These are phyloP conservation scores for Fragosphaeria purpurea DNA, from an alignment of 2,329 filamentous ascomycete species.

Conservation along the genomic window DNA sequence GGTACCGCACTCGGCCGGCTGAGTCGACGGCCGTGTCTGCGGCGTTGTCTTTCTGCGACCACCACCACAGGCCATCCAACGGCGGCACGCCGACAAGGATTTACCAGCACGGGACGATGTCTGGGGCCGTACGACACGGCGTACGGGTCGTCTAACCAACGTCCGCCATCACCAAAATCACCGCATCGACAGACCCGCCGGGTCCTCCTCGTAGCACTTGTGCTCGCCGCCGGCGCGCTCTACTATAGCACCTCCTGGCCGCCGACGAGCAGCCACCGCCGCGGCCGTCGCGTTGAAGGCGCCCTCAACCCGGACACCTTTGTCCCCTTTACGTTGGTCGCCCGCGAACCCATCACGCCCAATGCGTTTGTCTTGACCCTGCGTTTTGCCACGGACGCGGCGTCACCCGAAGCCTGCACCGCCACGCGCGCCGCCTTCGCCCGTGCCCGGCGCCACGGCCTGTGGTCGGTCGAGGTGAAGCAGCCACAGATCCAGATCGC, in stretches of 20 bases:
- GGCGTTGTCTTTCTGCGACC: too few relatives aligned
- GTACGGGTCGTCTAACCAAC: too few relatives aligned
- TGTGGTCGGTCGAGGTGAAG: slow-evolving; percentile 88
- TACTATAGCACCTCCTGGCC: not conserved
- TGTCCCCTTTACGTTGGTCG: slow-evolving; percentile 53
- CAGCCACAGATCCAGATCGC: slow-evolving; percentile 92
- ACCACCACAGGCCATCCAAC: too few relatives aligned
- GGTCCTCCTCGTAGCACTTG: not conserved
- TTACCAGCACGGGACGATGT: too few relatives aligned
- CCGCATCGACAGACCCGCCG: too few relatives aligned
- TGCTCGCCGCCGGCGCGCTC: not conserved
- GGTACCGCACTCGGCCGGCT: not conserved
- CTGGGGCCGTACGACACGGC: too few relatives aligned
- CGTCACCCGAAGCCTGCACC: not conserved
- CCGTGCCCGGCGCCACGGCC: slow-evolving; percentile 47
- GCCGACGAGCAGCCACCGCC: slow-evolving; percentile 1
- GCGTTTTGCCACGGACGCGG: slow-evolving; percentile 24
- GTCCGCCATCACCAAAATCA: too few relatives aligned
- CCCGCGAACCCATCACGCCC: slow-evolving; percentile 52
- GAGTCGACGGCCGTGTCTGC: too few relatives aligned
- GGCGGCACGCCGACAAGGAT: too few relatives aligned
- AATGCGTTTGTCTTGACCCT: slow-evolving; percentile 62
- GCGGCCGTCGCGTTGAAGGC: not conserved
- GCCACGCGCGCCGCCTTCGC: slow-evolving; percentile 17
- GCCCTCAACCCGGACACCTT: slow-evolving; percentile 51